These are phyloP conservation scores for Tulasnella sp. DNA, from an alignment of 768 basidiomycete genomes.

Conservation along the genomic window DNA sequence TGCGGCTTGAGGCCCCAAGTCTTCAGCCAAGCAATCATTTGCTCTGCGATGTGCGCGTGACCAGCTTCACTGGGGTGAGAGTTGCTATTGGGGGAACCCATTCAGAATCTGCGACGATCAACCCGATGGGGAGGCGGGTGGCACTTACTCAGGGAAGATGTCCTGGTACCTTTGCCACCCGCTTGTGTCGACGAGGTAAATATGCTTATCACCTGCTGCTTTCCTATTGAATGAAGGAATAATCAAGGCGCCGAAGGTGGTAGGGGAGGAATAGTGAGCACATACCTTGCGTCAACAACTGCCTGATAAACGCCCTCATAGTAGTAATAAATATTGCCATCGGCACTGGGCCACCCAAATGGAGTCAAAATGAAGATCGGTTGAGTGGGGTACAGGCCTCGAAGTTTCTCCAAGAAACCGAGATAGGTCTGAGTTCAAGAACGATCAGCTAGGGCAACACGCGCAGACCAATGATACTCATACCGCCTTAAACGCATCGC, in stretches of 20 bases:
- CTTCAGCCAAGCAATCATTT: conserved; percentile 47
- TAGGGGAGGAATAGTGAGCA: background rate
- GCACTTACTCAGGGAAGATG: conserved; percentile 26
- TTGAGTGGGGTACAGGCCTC: conserved; percentile 43
- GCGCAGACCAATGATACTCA: background rate
- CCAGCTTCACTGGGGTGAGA: conserved; percentile 48
- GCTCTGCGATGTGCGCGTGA: conserved; percentile 46
- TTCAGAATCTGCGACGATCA: background rate
- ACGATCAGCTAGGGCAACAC: background rate
- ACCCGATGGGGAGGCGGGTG: background rate
- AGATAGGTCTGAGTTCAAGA: conserved; percentile 43
- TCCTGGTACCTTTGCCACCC: conserved; percentile 54
- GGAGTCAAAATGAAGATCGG: conserved; percentile 55
- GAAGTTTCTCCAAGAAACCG: conserved; percentile 45
- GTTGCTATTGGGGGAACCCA: conserved; percentile 38
- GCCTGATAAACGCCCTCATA: conserved; percentile 47
- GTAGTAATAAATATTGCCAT: conserved; percentile 46
- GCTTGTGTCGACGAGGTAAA: conserved; percentile 53
- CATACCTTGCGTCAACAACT: conserved; percentile 35
- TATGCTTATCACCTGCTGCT: conserved; percentile 44
- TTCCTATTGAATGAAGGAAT: conserved; percentile 34
- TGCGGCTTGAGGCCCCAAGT: conserved; percentile 45
- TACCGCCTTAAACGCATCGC: conserved; percentile 38
- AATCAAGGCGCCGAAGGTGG: background rate
- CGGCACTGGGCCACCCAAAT: conserved; percentile 55